Conservation (phyloP, 1,284 basidiomycete species). For the Prillingera fragicola region DNA sequence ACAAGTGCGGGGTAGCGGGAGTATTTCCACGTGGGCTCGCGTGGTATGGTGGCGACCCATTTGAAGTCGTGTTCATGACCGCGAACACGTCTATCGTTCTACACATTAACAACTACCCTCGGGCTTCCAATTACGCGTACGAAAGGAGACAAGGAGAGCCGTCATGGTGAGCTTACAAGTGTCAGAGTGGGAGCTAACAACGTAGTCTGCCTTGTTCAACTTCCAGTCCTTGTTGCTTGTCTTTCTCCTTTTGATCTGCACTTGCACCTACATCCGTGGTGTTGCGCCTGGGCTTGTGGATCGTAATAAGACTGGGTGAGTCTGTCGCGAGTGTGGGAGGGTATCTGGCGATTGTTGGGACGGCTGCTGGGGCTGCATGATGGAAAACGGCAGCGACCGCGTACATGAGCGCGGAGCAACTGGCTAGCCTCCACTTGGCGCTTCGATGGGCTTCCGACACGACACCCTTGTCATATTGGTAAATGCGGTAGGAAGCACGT, state of each 20-base stretch:
- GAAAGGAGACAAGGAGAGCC: neutral
- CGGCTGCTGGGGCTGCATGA: neutral
- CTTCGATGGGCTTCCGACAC: too few relatives aligned
- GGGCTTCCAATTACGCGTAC: slow-evolving; percentile 1
- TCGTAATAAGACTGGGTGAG: slow-evolving; percentile 88
- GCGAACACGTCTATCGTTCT: neutral
- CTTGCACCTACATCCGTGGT: slow-evolving; percentile 90
- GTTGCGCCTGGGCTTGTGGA: slow-evolving; percentile 85
- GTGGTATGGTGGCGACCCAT: neutral
- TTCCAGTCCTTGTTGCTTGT: slow-evolving; percentile 93
- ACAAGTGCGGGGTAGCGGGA: slow-evolving; percentile 8
- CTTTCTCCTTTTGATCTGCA: slow-evolving; percentile 89
- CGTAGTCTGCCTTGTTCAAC: slow-evolving; percentile 95
- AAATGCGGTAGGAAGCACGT: too few relatives aligned
- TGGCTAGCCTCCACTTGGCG: too few relatives aligned
- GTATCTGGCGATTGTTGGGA: neutral
- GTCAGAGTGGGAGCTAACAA: neutral
- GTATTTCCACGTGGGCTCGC: neutral
- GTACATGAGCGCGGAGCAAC: neutral
- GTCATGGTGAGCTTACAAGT: neutral
- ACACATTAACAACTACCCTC: neutral
- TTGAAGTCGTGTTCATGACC: neutral
- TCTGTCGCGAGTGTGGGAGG: slow-evolving; percentile 15
- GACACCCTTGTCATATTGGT: too few relatives aligned
- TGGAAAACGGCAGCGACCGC: too few relatives aligned